These are phyloP conservation scores for Clonostachys byssicola DNA, from an alignment of 2,329 filamentous ascomycete genomes.

Conservation along the genomic window DNA sequence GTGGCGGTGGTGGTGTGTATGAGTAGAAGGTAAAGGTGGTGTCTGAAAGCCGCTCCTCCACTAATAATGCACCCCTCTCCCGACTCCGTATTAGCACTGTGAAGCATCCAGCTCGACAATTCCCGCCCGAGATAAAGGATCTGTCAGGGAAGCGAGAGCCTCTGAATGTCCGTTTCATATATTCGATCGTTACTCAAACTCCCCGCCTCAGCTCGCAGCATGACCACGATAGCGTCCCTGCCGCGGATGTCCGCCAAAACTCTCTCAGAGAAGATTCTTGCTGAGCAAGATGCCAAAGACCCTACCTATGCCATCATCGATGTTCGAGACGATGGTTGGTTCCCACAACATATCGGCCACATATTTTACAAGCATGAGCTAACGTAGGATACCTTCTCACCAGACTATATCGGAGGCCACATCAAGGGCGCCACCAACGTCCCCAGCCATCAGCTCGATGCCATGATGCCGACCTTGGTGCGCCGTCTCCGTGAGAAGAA, in stretches of 20 bases:
- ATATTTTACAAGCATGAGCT: background rate
- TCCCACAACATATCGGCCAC: background rate
- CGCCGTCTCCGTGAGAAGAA: constrained; percentile 73
- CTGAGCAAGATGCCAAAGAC: constrained; percentile 31
- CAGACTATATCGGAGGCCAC: constrained; percentile 88
- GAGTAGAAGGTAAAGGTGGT: too few relatives aligned
- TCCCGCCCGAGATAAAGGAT: too few relatives aligned
- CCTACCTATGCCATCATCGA: constrained; percentile 72
- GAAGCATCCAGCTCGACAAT: too few relatives aligned
- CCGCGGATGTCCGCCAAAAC: constrained; percentile 63
- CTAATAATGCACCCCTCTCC: too few relatives aligned
- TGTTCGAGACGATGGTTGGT: constrained; percentile 75
- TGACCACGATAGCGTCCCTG: constrained; percentile 58
- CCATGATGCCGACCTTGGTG: constrained; percentile 76
- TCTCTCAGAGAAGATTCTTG: constrained; percentile 63
- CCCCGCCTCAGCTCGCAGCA: constrained; percentile 14
- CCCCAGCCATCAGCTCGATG: constrained; percentile 69
- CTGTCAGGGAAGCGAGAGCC: background rate
- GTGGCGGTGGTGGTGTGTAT: too few relatives aligned
- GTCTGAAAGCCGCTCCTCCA: too few relatives aligned
- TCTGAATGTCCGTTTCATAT: background rate
- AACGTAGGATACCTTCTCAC: background rate
- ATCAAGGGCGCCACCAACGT: constrained; percentile 75
- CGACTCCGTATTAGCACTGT: too few relatives aligned
- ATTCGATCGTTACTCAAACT: background rate